phyloP scores from a whole-genome alignment of 495 filamentous ascomycete genomes.

The Podospora conica region DNA sequence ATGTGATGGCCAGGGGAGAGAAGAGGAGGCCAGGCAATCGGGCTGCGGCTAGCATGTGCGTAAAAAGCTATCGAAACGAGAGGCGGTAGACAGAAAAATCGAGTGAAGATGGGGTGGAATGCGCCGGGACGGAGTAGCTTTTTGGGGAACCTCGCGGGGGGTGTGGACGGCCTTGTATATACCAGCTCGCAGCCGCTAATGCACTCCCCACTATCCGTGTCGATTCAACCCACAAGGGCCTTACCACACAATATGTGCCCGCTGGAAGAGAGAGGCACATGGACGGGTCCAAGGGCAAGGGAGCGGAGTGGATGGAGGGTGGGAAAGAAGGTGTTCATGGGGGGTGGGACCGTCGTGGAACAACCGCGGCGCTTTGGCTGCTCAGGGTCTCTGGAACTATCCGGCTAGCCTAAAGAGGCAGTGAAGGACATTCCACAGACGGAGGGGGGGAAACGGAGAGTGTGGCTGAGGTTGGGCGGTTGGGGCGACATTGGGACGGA shows the following conservation, averaged over 20 bases:
- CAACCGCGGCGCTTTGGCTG: not conserved
- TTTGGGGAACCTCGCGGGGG: constrained; percentile 8
- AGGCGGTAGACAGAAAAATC: constrained; percentile 11
- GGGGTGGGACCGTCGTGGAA: not conserved
- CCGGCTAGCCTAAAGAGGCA: not conserved
- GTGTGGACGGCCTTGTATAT: constrained; percentile 20
- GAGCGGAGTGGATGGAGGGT: not conserved
- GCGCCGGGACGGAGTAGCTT: constrained; percentile 10
- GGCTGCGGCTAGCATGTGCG: not conserved
- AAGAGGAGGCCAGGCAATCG: not conserved
- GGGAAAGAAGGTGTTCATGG: not conserved
- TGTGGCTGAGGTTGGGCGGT: not conserved
- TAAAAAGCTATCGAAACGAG: constrained; percentile 12
- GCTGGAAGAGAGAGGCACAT: not conserved
- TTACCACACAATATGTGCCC: constrained; percentile 7
- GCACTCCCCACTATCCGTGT: constrained; percentile 16
- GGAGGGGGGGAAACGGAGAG: not conserved
- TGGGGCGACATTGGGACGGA: not conserved
- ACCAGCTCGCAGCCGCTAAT: constrained; percentile 24
- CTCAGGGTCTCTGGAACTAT: not conserved
- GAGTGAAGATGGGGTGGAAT: constrained; percentile 11
- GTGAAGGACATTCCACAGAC: not conserved
- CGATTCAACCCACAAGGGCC: constrained; percentile 6
- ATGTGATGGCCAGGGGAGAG: not conserved
- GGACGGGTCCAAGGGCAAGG: not conserved